Evolutionary conservation across 768 basidiomycete species (phyloP).

Genomic region (Pholiota conissans): DNA sequence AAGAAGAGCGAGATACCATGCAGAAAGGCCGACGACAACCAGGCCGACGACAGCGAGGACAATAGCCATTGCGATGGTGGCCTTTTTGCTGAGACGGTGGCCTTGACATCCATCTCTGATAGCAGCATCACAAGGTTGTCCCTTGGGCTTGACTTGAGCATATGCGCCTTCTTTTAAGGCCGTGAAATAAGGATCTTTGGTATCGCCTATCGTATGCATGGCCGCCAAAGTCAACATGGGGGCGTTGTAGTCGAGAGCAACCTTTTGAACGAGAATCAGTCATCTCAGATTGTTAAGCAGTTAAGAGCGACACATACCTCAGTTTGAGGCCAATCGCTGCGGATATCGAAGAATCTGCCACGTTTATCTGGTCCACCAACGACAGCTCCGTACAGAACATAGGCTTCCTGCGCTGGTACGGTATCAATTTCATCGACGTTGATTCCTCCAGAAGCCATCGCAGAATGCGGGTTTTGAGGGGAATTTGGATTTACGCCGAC

Average conservation of each 20-base stretch:
- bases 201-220: conserved; percentile 68
- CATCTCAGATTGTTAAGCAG: no score
- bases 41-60: conserved; percentile 63
- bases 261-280: conserved; percentile 32
- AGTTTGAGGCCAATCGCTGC: conserved; percentile 87
- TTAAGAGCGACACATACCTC: conserved; percentile 69
- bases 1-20: conserved; percentile 36
- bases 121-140: conserved; percentile 78
- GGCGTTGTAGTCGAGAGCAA: conserved; percentile 88
- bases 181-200: conserved; percentile 76
- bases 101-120: conserved; percentile 52
- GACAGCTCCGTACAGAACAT: conserved; percentile 84
- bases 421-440: conserved; percentile 71
- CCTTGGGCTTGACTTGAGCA: conserved; percentile 57
- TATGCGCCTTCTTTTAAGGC: conserved; percentile 68
- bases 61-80: conserved; percentile 70
- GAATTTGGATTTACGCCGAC: conserved; percentile 92
- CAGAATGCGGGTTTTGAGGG: conserved; percentile 88
- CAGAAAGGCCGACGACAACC: conserved; percentile 48
- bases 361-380: conserved; percentile 82
- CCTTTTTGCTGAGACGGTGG: conserved; percentile 55
- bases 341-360: conserved; percentile 81
- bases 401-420: conserved; percentile 66
- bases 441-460: conserved; percentile 81
- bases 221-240: conserved; percentile 87